Evolutionary conservation across 1,139 yeast species (phyloP).

Genomic region (Pneumocystis jirovecii): DNA sequence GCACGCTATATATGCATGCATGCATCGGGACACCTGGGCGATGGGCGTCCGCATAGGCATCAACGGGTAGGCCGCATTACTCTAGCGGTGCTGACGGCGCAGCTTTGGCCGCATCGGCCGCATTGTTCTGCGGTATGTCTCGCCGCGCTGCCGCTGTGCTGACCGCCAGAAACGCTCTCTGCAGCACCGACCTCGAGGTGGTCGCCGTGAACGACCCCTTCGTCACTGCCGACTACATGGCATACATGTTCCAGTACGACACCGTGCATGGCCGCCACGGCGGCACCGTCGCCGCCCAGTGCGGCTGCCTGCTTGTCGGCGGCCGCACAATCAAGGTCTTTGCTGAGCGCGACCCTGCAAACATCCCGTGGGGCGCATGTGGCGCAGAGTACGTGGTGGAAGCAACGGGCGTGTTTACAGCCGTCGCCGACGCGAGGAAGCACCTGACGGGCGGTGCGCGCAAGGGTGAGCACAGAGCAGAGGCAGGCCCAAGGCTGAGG

Average conservation of each 20-base stretch:
- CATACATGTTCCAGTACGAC: conserved; percentile 80
- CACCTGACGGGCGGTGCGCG: conserved; percentile 79
- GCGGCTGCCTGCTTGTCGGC: conserved; percentile 38
- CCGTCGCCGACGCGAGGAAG: conserved; percentile 58
- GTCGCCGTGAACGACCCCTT: conserved; percentile 77
- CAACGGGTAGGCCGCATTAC: background rate
- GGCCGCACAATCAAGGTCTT: conserved; percentile 54
- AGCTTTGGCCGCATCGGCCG: conserved; percentile 75
- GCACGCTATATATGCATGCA: too few relatives aligned
- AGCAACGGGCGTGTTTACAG: conserved; percentile 84
- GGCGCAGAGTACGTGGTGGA: conserved; percentile 67
- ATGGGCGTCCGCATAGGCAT: background rate
- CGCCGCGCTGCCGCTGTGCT: too few relatives aligned
- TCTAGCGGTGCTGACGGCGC: background rate
- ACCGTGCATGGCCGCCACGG: conserved; percentile 66
- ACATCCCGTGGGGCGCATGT: conserved; percentile 67
- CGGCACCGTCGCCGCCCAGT: conserved; percentile 36
- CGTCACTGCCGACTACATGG: conserved; percentile 69
- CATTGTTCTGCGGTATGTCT: conserved; percentile 30
- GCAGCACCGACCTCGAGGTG: conserved; percentile 53
- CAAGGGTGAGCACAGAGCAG: conserved; percentile 27
- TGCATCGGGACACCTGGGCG: too few relatives aligned
- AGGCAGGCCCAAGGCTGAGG: too few relatives aligned
- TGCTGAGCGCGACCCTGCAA: conserved; percentile 65
- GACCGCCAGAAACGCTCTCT: conserved; percentile 54